phyloP scores from a whole-genome alignment of 805 yeast species.

The Kluyveromyces siamensis region DNA sequence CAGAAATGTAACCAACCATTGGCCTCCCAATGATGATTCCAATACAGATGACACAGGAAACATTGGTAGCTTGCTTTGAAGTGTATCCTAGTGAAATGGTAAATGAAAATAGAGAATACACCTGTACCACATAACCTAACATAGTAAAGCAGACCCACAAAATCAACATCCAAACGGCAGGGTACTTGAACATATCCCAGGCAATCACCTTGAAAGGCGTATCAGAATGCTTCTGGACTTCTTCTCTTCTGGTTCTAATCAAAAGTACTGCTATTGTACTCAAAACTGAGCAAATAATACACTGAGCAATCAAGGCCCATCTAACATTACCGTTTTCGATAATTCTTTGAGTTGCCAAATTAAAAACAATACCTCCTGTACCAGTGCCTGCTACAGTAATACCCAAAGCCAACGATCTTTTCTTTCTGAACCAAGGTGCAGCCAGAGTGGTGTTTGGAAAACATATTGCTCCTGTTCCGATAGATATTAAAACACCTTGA shows the following conservation, averaged over 20 bases:
- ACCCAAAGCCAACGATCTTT: too few species aligned
- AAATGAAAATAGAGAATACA: slow-evolving; percentile 52
- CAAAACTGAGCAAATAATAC: neutral
- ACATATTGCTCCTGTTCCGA: too few species aligned
- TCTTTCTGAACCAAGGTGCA: too few species aligned
- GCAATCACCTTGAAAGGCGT: neutral
- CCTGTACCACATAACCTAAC: slow-evolving; percentile 51
- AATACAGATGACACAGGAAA: slow-evolving; percentile 49
- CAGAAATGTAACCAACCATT: slow-evolving; percentile 40
- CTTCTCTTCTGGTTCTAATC: slow-evolving; percentile 1
- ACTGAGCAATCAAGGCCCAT: slow-evolving; percentile 1
- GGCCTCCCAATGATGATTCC: slow-evolving; percentile 55
- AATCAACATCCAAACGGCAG: slow-evolving; percentile 27
- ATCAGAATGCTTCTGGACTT: neutral
- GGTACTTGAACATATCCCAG: slow-evolving; percentile 1
- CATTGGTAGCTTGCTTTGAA: slow-evolving; percentile 45
- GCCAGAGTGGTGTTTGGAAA: too few species aligned
- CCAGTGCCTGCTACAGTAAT: too few species aligned
- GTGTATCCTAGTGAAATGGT: slow-evolving; percentile 52
- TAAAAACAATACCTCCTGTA: too few species aligned
- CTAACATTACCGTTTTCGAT: too few species aligned
- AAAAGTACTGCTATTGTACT: neutral
- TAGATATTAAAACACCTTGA: too few species aligned
- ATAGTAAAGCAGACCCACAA: slow-evolving; percentile 39
- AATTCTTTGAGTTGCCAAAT: too few species aligned